A percentile compares a stretch with the other conserved stretches of the same genome.
Evolutionary conservation across 345 rosid genomes (phyloP).

Genomic region (Boechera stricta): DNA sequence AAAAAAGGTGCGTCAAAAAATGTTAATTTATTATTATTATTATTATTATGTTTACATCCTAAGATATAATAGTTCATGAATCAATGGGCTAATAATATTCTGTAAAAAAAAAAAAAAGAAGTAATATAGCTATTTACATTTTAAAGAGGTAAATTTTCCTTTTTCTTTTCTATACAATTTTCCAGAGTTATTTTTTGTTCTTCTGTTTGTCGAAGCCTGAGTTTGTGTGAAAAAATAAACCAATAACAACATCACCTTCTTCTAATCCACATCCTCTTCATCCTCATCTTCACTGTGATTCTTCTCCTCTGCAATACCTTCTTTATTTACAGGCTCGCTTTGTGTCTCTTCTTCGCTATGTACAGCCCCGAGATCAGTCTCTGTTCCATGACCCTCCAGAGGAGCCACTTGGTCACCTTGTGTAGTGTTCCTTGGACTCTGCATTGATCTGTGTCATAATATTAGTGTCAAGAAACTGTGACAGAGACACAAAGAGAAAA

Average conservation of each 20-base stretch:
- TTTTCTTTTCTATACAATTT: slow-evolving; percentile 36
- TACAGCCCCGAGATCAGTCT: slow-evolving; percentile 30
- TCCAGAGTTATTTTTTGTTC: slow-evolving; percentile 10
- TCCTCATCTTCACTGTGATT: slow-evolving; percentile 65
- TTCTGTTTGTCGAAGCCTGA: slow-evolving; percentile 11
- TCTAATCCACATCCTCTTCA: slow-evolving; percentile 65
- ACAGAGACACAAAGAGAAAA: slow-evolving; percentile 23
- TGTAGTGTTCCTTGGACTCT: slow-evolving; percentile 13
- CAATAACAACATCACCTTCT: slow-evolving; percentile 47
- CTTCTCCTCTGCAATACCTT: slow-evolving; percentile 55
- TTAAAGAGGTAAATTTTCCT: slow-evolving; percentile 24
- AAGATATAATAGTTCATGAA: slow-evolving; percentile 25
- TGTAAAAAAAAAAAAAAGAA: not conserved
- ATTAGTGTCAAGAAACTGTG: slow-evolving; percentile 12
- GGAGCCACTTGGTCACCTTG: slow-evolving; percentile 21
- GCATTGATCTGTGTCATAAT: slow-evolving; percentile 30
- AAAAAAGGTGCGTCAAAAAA: not conserved
- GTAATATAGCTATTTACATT: slow-evolving; percentile 32
- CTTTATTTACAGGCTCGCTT: slow-evolving; percentile 63
- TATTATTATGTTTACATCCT: not conserved
- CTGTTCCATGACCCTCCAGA: slow-evolving; percentile 28
- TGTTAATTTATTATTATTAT: not conserved
- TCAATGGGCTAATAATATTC: slow-evolving; percentile 3
- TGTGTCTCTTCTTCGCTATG: slow-evolving; percentile 48
- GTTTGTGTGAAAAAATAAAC: slow-evolving; percentile 35